Evolutionary conservation across 768 basidiomycete genomes (phyloP).

Genomic region (Amanita subjunquillea): DNA sequence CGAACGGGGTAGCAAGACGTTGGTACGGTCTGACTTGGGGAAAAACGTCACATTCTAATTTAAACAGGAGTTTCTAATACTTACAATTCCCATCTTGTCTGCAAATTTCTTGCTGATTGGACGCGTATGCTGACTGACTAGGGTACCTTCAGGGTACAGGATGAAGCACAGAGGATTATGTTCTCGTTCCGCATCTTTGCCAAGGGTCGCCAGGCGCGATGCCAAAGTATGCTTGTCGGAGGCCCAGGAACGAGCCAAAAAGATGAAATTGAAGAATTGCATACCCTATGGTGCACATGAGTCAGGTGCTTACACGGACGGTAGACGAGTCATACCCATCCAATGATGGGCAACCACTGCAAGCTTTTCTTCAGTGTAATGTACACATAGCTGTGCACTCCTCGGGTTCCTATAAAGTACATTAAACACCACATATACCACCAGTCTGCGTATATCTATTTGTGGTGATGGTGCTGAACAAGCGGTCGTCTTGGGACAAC

Average conservation of each 20-base stretch:
- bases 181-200: constrained; percentile 53
- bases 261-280: constrained; percentile 93
- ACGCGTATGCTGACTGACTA: constrained; percentile 79
- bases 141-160: constrained; percentile 93
- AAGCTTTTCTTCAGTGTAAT: constrained; percentile 92
- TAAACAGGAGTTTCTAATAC: constrained; percentile 19
- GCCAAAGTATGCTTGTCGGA: constrained; percentile 67
- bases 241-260: constrained; percentile 86
- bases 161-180: constrained; percentile 72
- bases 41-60: neutral
- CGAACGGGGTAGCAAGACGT: constrained; percentile 85
- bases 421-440: constrained; percentile 83
- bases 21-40: constrained; percentile 61
- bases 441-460: constrained; percentile 70
- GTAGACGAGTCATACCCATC: constrained; percentile 52
- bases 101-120: constrained; percentile 83
- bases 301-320: neutral
- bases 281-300: constrained; percentile 48
- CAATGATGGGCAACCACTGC: constrained; percentile 74
- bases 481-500: neutral
- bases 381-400: constrained; percentile 61
- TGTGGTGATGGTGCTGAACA: neutral
- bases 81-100: constrained; percentile 78
- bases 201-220: constrained; percentile 56
- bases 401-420: constrained; percentile 55